Percentiles rank a stretch among this genome's conserved stretches.
phyloP scores from a whole-genome alignment of 345 rosid genomes.

The Acer yangbiense region DNA sequence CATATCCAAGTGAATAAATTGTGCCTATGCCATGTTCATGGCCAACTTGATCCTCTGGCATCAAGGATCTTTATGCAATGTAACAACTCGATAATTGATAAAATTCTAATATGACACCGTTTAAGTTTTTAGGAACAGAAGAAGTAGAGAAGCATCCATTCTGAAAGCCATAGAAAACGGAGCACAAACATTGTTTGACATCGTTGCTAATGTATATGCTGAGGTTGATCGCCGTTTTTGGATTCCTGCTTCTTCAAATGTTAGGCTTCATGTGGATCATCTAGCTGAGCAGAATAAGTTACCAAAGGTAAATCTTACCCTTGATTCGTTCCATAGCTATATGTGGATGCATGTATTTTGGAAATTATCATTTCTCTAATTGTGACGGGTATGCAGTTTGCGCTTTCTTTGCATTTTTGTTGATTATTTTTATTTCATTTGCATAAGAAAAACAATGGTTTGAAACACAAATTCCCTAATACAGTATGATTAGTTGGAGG shows the following conservation, averaged over 20 bases:
- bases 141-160: conserved; percentile 68
- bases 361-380: neutral
- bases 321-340: neutral
- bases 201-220: conserved; percentile 68
- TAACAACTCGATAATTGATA: neutral
- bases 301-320: conserved; percentile 61
- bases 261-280: conserved; percentile 84
- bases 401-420: neutral
- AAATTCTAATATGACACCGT: neutral
- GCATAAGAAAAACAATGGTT: neutral
- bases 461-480: neutral
- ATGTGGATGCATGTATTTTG: neutral
- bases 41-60: conserved; percentile 9
- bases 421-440: neutral
- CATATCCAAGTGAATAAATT: too few relatives aligned
- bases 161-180: conserved; percentile 75
- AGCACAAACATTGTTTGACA: conserved; percentile 63
- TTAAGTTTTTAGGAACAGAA: conserved; percentile 61
- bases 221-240: conserved; percentile 61
- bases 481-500: neutral
- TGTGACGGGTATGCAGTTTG: neutral
- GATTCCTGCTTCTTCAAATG: conserved; percentile 67
- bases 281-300: conserved; percentile 60
- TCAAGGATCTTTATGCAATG: conserved; percentile 5
- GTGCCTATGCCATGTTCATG: too few relatives aligned